These are phyloP conservation scores for Ceratocystis cacaofunesta DNA, from an alignment of 2,329 filamentous ascomycete species.

Conservation along the genomic window DNA sequence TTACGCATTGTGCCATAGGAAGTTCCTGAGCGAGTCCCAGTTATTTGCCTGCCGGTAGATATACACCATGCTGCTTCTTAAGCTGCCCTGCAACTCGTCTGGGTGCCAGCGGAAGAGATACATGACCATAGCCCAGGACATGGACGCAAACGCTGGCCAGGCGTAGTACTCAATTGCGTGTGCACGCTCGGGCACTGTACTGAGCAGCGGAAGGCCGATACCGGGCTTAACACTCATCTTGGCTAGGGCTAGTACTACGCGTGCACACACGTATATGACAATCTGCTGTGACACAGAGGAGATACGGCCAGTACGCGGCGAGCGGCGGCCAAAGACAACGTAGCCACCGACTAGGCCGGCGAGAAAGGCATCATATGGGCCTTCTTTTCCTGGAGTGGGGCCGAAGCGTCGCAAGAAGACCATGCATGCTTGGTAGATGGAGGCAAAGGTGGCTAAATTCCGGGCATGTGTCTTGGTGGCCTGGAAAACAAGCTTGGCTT, in stretches of 20 bases:
- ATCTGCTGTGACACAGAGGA: conserved; percentile 89
- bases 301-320: conserved; percentile 48
- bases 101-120: conserved; percentile 87
- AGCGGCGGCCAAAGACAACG: conserved; percentile 65
- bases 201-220: conserved; percentile 33
- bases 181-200: conserved; percentile 31
- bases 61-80: conserved; percentile 93
- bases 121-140: conserved; percentile 92
- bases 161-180: conserved; percentile 49
- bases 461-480: conserved; percentile 81
- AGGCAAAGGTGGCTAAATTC: conserved; percentile 82
- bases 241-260: conserved; percentile 71
- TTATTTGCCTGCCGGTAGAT: conserved; percentile 83
- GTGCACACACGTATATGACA: conserved; percentile 92
- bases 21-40: conserved; percentile 74
- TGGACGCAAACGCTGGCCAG: conserved; percentile 82
- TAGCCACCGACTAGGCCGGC: conserved; percentile 84
- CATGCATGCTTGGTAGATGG: conserved; percentile 77
- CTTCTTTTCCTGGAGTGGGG: conserved; percentile 44
- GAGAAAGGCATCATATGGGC: conserved; percentile 69
- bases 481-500: conserved; percentile 60
- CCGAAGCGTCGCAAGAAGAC: conserved; percentile 53
- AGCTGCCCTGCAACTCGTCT: conserved; percentile 75
- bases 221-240: conserved; percentile 62
- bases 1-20: conserved; percentile 70